Evolutionary conservation across 1,284 basidiomycete genomes (phyloP), one percentile per base, ranked within the genome.

Genomic region (Gomphus bonarii): DNA sequence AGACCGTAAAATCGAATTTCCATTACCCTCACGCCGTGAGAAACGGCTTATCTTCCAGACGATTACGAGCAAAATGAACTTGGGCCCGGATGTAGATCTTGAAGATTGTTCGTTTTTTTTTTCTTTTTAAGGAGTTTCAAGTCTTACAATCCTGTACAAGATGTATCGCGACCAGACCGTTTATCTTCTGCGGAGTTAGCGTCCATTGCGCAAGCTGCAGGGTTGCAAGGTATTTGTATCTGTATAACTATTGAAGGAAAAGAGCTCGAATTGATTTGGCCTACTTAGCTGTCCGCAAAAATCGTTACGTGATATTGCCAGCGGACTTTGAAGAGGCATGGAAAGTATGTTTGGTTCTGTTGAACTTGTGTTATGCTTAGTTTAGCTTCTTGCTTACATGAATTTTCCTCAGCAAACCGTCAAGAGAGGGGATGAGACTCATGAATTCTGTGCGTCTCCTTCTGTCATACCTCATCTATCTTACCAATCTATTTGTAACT

Each of bases 1-100:
- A 14, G 97, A 99, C 74, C 78, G 97, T 67, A 99, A 99, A 78
- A 99, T 99, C 64, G 97, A 99, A 72, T 99, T 99, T 77, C 97
- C 97, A 4, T 76, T 90, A 54, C 97, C 97, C 31, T 92, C 91
- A 30, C 78, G 97, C 60, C 82, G 97, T 65, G 97, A 99, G 74
- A 92, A 95, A 69, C 91, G 97, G 55, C 75, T 99, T 50, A 95
- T 99, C 65, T 99, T 98, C 87, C 97, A 99, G 70, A 98, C 97
- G 10, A 91, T 94, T 57, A 97, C 95, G 4, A 79, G 80, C 66
- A 98, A 97, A 75, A 99, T 99, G 97, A 98, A 97, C 69, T 79
- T 99, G 47, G 88, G 93, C 28, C 93, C 95, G 9, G 97, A 99
- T 68, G 97, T 99, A 11, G 97, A 99, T 70, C 74, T 99, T 43